A percentile compares a stretch with the other conserved stretches of the same genome.
Conservation (phyloP, 1,284 basidiomycete species). For the Cutaneotrichosporon spelunceum region DNA sequence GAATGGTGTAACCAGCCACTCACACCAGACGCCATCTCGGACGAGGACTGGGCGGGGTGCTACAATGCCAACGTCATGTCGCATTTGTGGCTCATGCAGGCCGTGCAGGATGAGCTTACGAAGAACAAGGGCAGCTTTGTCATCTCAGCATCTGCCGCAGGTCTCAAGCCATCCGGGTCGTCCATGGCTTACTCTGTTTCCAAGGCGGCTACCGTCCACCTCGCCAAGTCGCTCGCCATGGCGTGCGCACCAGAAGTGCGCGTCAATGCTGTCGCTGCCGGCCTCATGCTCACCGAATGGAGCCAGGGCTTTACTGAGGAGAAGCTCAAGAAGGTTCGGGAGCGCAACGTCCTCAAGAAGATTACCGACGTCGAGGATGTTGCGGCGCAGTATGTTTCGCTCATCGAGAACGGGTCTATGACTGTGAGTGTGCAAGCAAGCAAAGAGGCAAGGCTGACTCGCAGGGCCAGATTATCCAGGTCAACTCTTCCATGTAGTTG, state of each 20-base stretch:
- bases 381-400: constrained; percentile 12
- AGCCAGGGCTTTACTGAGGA: constrained; percentile 24
- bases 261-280: constrained; percentile 29
- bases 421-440: background rate
- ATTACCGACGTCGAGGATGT: constrained; percentile 21
- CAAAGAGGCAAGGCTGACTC: background rate
- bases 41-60: constrained; percentile 27
- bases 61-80: constrained; percentile 29
- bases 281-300: constrained; percentile 32
- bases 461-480: constrained; percentile 7
- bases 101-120: constrained; percentile 21
- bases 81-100: constrained; percentile 31
- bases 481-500: constrained; percentile 9
- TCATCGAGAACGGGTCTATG: constrained; percentile 10
- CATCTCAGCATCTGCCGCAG: constrained; percentile 21
- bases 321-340: constrained; percentile 15
- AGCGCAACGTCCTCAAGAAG: constrained; percentile 18
- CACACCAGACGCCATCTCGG: constrained; percentile 11
- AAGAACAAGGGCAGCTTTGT: constrained; percentile 23
- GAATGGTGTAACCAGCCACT: background rate
- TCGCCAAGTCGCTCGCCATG: constrained; percentile 28
- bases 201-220: constrained; percentile 29
- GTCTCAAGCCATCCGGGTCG: constrained; percentile 8
- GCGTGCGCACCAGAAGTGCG: constrained; percentile 26
- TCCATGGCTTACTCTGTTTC: constrained; percentile 23